A percentile compares a stretch with the other conserved stretches of the same genome.
Evolutionary conservation across 352 stramenopile species (phyloP).

Genomic region (Pythium chondricola): DNA sequence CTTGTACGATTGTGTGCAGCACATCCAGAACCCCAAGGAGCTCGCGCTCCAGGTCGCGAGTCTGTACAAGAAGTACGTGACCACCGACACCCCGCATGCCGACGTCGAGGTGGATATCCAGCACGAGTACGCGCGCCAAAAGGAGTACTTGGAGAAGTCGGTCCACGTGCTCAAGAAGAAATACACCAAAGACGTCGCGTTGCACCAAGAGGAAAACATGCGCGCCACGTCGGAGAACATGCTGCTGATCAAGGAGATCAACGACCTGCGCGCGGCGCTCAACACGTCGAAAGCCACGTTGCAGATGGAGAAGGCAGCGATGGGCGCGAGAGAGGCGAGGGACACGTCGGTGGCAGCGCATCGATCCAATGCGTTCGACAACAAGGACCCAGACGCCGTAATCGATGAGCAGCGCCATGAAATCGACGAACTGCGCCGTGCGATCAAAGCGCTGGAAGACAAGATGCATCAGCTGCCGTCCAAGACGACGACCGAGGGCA

Average conservation of each 20-base stretch:
- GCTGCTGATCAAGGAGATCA: slow-evolving; percentile 91
- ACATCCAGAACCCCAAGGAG: slow-evolving; percentile 66
- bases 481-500: slow-evolving; percentile 2
- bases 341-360: slow-evolving; percentile 7
- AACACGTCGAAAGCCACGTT: slow-evolving; percentile 65
- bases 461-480: slow-evolving; percentile 26
- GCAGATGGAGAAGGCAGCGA: slow-evolving; percentile 66
- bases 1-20: slow-evolving; percentile 72
- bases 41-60: slow-evolving; percentile 73
- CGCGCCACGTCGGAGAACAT: slow-evolving; percentile 81
- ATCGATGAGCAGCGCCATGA: slow-evolving; percentile 50
- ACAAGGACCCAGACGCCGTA: slow-evolving; percentile 42
- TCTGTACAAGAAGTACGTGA: slow-evolving; percentile 74
- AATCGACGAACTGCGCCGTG: slow-evolving; percentile 74
- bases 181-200: slow-evolving; percentile 63
- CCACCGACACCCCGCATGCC: slow-evolving; percentile 26
- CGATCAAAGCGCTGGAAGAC: slow-evolving; percentile 70
- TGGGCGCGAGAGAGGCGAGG: slow-evolving; percentile 19
- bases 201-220: slow-evolving; percentile 61
- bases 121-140: slow-evolving; percentile 86
- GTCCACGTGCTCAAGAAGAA: slow-evolving; percentile 88
- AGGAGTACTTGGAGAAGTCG: slow-evolving; percentile 90
- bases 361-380: slow-evolving; percentile 12
- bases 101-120: slow-evolving; percentile 70
- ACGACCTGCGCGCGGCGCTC: slow-evolving; percentile 81